Evolutionary conservation across 352 stramenopile species (phyloP), one percentile per base, ranked within the genome.

Genomic region (Globisporangium splendens): DNA sequence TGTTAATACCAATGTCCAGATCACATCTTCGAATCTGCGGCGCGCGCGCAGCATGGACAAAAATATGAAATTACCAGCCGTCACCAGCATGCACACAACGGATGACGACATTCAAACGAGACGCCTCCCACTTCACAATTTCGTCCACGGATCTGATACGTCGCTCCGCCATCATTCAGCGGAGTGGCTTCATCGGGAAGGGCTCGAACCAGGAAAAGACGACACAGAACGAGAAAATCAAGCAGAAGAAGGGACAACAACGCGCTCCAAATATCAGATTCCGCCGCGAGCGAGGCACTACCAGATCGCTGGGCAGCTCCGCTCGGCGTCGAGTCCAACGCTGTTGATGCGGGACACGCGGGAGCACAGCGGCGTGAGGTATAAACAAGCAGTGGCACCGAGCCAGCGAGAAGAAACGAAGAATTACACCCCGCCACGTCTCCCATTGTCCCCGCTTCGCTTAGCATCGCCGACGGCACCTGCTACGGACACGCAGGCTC

Each of bases 241-340:
- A 21, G 33, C 46, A 47, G 55, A 61, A 51, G 54, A 61, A 61
- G 55, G 18, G 46, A 55, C 31, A 8, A 47, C 20, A 10, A 13
- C 6, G 22, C 28, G 28, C 28, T 35, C 28, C 5, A 35, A 35
- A 35, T 35, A 56, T 31, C 20, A 48, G 35, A 18, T 39, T 14
- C 35, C 15, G 14, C 11, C 13, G 14, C 10, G n/a, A 13, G n/a
- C 18, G 22, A 43, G 10, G 18, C 11, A n/a, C n/a, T 35, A 2
- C 46, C 20, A 51, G 5, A 2, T 18, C 2, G 46, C 20, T 28
- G 20, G 11, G 46, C 20, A 51, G 11, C n/a, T 22, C 20, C 46
- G 20, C n/a, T 33, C 24, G 1, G 13, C 11, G 28, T 35, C 28
- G 24, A 51, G 20, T 51, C 46, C 24, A 22, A 17, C 24, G 11